Evolutionary conservation across 2,329 filamentous ascomycete species (phyloP).

Genomic region (Rhexocercosporidium sp.): DNA sequence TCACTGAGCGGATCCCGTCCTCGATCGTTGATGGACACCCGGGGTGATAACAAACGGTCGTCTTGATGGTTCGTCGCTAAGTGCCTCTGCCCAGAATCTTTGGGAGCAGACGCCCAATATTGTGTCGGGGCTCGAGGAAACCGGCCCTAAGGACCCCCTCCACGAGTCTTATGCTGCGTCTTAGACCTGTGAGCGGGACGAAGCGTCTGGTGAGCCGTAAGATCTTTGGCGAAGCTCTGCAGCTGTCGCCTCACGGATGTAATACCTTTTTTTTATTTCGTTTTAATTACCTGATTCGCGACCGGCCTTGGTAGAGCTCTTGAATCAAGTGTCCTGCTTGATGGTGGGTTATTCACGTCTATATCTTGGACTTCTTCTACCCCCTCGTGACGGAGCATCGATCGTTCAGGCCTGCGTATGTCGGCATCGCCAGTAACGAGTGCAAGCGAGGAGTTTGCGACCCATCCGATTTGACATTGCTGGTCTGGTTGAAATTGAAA

Average conservation of each 20-base stretch:
- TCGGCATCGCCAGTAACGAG: neutral
- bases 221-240: neutral
- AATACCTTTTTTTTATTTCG: neutral
- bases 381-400: no score
- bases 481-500: conserved; percentile 14
- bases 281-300: neutral
- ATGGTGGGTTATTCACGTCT: no score
- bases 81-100: neutral
- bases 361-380: no score
- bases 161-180: neutral
- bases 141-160: neutral
- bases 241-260: neutral
- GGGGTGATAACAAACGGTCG: neutral
- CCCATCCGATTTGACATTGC: conserved; percentile 15
- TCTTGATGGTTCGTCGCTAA: neutral
- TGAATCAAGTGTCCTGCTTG: neutral
- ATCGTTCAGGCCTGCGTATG: no score
- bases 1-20: neutral
- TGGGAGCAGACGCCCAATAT: neutral
- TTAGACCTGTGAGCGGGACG: neutral
- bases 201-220: neutral
- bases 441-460: conserved; percentile 11
- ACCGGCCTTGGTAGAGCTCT: neutral
- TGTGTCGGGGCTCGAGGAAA: neutral
- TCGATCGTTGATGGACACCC: neutral